Evolutionary conservation across 169 alveolate genomes (phyloP), one percentile per base, ranked within the genome.

Genomic region (Cystoisospora suis): DNA sequence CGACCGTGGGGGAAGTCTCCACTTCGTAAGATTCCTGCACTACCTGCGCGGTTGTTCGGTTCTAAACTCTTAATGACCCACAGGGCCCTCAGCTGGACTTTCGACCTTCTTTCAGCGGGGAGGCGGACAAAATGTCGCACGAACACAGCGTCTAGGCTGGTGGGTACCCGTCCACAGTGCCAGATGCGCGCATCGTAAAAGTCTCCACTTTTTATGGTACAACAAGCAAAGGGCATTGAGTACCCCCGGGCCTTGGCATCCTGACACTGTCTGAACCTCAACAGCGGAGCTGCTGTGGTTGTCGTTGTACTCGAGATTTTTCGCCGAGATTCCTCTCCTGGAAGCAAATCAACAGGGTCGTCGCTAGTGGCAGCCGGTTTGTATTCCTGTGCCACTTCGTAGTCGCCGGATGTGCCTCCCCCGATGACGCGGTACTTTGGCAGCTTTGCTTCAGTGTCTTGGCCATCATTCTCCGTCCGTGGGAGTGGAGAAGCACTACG

Each of bases 101-200:
- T 44, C 32, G 29, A 17, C 46, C 12, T 69, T 6, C 29, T 32
- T 29, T 45, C 49, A 0, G 70, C 69, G 12, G 87, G 69, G 9
- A 87, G 70, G 23, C 86, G 91, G 12, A 87, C 61, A 42, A 87
- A 59, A 45, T 87, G 91, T 3, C 91, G 91, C 5, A 87, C 38
- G n/a, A 87, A 87, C 38, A 65, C 91, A 29, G 91, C 91, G 44
- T 87, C 91, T 15, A 87, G 91, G 32, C 36, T 38, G 36, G 87
- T 87, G n/a, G 91, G 91, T 6, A 75, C 45, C 5, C 91, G 65
- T 23, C 79, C 87, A n/a, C 91, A 87, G 79, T 75, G 59, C 91
- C 91, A 87, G 53, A 34, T 46, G 6, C 58, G 75, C 45, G 47
- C 29, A 46, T 87, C 91, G 58, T 12, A 40, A 29, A 69, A 87